Conservation (phyloP, 2,329 filamentous ascomycete species). For the Sarocladium strictum region DNA sequence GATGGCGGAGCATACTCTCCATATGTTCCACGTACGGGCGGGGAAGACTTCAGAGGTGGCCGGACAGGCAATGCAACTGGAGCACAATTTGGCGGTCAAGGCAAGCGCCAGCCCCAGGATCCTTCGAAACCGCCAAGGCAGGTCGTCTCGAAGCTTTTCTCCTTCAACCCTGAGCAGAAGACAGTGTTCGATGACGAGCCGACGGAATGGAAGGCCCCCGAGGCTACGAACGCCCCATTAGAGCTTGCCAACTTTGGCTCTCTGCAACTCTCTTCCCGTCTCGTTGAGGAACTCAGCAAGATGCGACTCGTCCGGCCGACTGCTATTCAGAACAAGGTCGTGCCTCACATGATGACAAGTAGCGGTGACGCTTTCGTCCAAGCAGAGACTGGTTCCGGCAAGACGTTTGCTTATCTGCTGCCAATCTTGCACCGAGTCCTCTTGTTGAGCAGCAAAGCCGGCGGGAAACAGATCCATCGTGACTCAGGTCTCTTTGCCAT, state of each 20-base stretch:
- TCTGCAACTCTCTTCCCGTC: slow-evolving; percentile 71
- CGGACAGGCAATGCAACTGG: background rate
- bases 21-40: slow-evolving; percentile 4
- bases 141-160: slow-evolving; percentile 87
- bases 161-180: slow-evolving; percentile 73
- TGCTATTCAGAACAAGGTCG: slow-evolving; percentile 86
- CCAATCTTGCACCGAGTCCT: slow-evolving; percentile 88
- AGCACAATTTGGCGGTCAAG: background rate
- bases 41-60: slow-evolving; percentile 5
- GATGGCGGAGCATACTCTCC: slow-evolving; percentile 14
- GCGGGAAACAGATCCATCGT: slow-evolving; percentile 58
- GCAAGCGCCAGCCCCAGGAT: background rate
- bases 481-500: slow-evolving; percentile 91
- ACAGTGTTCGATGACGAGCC: slow-evolving; percentile 50
- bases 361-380: slow-evolving; percentile 93
- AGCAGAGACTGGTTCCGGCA: slow-evolving; percentile 94
- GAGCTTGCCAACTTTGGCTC: slow-evolving; percentile 83
- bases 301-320: slow-evolving; percentile 87
- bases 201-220: slow-evolving; percentile 48
- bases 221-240: slow-evolving; percentile 87
- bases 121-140: slow-evolving; percentile 31
- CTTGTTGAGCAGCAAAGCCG: slow-evolving; percentile 57
- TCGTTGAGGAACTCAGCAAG: slow-evolving; percentile 82
- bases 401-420: slow-evolving; percentile 91
- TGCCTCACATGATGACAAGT: slow-evolving; percentile 71